Base-by-base conservation (phyloP, 371 early-diverging fungal species). In the Catenaria anguillulae region DNA sequence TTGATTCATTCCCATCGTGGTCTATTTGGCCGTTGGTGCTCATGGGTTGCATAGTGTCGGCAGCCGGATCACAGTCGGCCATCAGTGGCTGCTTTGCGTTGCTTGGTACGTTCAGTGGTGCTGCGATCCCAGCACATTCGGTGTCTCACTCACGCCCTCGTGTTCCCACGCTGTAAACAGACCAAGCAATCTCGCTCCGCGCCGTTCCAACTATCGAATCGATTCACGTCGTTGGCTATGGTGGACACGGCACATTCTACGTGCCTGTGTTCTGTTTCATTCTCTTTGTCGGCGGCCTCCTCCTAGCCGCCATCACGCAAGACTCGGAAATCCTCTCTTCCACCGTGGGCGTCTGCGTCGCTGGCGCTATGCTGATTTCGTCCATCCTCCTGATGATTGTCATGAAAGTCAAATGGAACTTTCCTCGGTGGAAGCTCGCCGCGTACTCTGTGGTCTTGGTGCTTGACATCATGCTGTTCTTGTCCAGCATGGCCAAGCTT, bases 321-420 rank as follows among this genome's bases (percentile, higher is more conserved):
- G 43, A 58, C 58, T 58, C 42, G 40, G 43, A 58, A 12, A 24
- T 58, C 3, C 24, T 58, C 15, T 6, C 24, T n/a, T 24, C 10
- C 35, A 58, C 26, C 29, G 31, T 58, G 8, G 58, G 58, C 1
- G 12, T 58, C 13, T 58, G 58, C 17, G 58, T 58, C 2, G 33
- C 58, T 4, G 58, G 58, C 17, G 58, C 58, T 1, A 58, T 58
- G 58, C 24, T 42, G 24, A 58, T 58, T 15, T 33, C 58, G 36
- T 58, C 58, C 21, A 33, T 35, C 8, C 58, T 58, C 17, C 8
- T 58, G 24, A 6, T 58, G 17, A 36, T 58, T 35, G 36, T 58
- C 24, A 58, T 58, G 58, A 33, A 33, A 17, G n/a, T 19, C 35
- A 58, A 58, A 21, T 58, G 58, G 58, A 6, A 33, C 35, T 24